Conservation (phyloP, 2,329 filamentous ascomycete genomes). For the Lojkania enalia region DNA sequence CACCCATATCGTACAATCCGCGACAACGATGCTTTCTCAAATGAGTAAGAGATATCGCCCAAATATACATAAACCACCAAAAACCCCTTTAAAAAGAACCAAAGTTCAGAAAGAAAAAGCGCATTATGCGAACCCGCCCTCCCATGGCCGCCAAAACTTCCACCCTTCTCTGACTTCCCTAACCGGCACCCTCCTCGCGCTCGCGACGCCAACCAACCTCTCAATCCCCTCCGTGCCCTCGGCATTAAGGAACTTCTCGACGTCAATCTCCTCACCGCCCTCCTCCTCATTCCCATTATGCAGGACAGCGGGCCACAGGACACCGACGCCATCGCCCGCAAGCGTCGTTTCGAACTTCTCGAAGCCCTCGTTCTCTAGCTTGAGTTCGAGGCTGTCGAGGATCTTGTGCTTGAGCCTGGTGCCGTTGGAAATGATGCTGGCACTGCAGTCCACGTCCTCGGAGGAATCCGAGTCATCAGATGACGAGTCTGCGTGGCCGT, state of each 20-base stretch:
- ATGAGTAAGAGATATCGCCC: too few species aligned
- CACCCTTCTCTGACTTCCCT: conserved; percentile 44
- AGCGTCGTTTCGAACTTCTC: conserved; percentile 85
- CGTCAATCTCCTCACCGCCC: conserved; percentile 89
- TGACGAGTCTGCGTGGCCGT: conserved; percentile 28
- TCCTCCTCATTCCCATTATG: conserved; percentile 81
- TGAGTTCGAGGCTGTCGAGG: conserved; percentile 64
- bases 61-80: background rate
- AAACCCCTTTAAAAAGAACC: background rate
- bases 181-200: conserved; percentile 27
- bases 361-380: conserved; percentile 66
- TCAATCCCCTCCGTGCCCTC: conserved; percentile 86
- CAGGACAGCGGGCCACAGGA: conserved; percentile 89
- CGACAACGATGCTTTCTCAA: too few species aligned
- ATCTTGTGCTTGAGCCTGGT: conserved; percentile 43
- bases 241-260: conserved; percentile 84
- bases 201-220: conserved; percentile 74
- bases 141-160: conserved; percentile 48
- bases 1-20: too few species aligned
- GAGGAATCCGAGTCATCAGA: conserved; percentile 19
- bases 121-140: conserved; percentile 13
- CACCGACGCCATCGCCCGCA: conserved; percentile 89
- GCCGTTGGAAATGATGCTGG: conserved; percentile 36
- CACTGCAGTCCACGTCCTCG: conserved; percentile 24
- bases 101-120: background rate